Conservation (phyloP, 306 rosid genomes). For the Dicorynia guianensis region DNA sequence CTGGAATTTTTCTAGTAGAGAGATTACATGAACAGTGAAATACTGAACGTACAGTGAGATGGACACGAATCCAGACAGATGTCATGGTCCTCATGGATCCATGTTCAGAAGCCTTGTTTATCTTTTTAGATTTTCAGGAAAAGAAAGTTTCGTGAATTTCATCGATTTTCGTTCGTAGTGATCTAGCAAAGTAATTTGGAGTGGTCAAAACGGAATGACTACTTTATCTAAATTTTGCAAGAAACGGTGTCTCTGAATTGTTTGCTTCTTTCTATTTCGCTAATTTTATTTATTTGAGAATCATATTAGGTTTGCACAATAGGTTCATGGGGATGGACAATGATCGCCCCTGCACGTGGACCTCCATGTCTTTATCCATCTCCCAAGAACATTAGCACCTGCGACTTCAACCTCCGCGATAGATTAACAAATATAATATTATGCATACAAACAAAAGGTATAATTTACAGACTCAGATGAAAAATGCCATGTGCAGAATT, state of each 20-base stretch:
- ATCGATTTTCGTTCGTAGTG: constrained; percentile 49
- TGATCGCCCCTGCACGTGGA: constrained; percentile 81
- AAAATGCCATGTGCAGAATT: constrained; percentile 30
- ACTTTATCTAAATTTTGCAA: constrained; percentile 36
- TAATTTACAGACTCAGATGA: constrained; percentile 29
- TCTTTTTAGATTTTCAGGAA: constrained; percentile 40
- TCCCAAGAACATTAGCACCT: constrained; percentile 59
- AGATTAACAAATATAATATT: constrained; percentile 38
- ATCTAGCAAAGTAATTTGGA: constrained; percentile 18
- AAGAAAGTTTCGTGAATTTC: constrained; percentile 36
- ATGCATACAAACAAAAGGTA: constrained; percentile 45
- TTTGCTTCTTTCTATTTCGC: not conserved
- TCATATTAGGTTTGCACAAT: constrained; percentile 45
- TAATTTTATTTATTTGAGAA: not conserved
- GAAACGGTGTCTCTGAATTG: constrained; percentile 42
- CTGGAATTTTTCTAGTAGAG: not conserved
- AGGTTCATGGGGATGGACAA: constrained; percentile 65
- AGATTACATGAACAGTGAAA: constrained; percentile 51
- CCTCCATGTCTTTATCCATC: constrained; percentile 55
- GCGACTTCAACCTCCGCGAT: constrained; percentile 56
- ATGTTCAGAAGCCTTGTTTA: constrained; percentile 48
- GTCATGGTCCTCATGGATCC: constrained; percentile 50
- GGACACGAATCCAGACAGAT: constrained; percentile 60
- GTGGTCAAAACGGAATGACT: constrained; percentile 48
- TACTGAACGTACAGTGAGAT: constrained; percentile 56